These are phyloP conservation scores for Orychophragmus violaceus DNA, from an alignment of 345 rosid species.

Conservation along the genomic window DNA sequence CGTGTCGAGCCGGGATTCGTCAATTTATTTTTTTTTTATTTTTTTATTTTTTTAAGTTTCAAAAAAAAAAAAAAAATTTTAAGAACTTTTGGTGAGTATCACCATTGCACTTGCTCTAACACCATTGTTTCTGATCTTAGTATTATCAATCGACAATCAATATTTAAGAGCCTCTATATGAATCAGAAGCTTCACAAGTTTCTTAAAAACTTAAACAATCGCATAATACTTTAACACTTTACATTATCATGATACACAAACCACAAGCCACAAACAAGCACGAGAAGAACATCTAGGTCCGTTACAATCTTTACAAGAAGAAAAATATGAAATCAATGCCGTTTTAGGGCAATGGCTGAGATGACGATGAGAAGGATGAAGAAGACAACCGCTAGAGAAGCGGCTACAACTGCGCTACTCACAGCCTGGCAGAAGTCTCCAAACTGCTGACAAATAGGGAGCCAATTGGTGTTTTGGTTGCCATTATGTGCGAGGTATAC, in stretches of 20 bases:
- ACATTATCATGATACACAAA: constrained; percentile 3
- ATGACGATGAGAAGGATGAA: constrained; percentile 45
- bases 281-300: not conserved
- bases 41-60: too few relatives aligned
- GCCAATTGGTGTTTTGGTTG: constrained; percentile 71
- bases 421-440: constrained; percentile 67
- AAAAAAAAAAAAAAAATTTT: too few relatives aligned
- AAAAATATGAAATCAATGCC: constrained; percentile 11
- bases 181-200: not conserved
- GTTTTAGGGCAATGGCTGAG: constrained; percentile 55
- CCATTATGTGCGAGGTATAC: constrained; percentile 84
- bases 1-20: too few relatives aligned
- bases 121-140: too few relatives aligned
- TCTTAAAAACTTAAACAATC: not conserved
- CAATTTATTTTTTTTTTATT: too few relatives aligned
- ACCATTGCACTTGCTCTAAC: too few relatives aligned
- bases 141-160: not conserved
- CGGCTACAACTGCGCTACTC: constrained; percentile 72
- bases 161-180: not conserved
- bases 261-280: constrained; percentile 11
- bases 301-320: not conserved
- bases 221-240: not conserved
- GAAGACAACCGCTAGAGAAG: constrained; percentile 41
- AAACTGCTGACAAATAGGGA: constrained; percentile 68
- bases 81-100: too few relatives aligned